Evolutionary conservation across 495 filamentous ascomycete genomes (phyloP), one percentile per base, ranked within the genome.

Genomic region (Xylaria venustula): DNA sequence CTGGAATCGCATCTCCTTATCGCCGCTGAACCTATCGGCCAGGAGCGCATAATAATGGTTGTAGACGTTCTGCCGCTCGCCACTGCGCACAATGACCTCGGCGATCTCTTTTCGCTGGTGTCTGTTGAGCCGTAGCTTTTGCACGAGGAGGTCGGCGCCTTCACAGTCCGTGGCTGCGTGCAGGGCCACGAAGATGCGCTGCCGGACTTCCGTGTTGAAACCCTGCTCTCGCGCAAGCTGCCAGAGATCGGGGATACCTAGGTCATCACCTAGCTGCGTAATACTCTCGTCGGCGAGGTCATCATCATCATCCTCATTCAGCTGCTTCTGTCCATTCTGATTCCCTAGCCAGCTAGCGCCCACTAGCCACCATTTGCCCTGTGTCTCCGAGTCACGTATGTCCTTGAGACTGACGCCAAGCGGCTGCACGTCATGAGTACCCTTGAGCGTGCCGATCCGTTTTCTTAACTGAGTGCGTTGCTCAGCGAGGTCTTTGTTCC

Each of bases 311-410:
- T 64, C 28, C 3, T 65, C 44, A 8, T 62, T 50, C 15, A 63
- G 45, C 34, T 47, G 53, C 40, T 20, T 40, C 40, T 54, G 49
- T 17, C 19, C 28, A 30, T 6, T n/a, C 52, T 83, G 81, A 28
- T 80, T 86, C 1, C 84, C 84, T 9, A 76, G 70, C 88, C 92
- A 97, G 73, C 91, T 95, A 12, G 93, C 92, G 45, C 94, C 93
- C 23, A 97, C 88, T 36, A 98, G 83, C 94, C 94, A 98, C 95
- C 94, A 98, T 78, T 96, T 97, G 2, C 94, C 94, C 73, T 89
- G 91, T 64, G 88, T 92, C 20, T 92, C 87, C 2, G 86, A 87
- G 56, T 93, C 81, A 54, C 82, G 82, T 60, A 98, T 90, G 67
- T 98, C 94, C 25, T 83, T 77, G 5, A 97, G 80, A 9, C 89